Percentiles rank a stretch among this genome's conserved stretches.
These are phyloP conservation scores for Tylopilus felleus DNA, from an alignment of 768 basidiomycete species.

Conservation along the genomic window DNA sequence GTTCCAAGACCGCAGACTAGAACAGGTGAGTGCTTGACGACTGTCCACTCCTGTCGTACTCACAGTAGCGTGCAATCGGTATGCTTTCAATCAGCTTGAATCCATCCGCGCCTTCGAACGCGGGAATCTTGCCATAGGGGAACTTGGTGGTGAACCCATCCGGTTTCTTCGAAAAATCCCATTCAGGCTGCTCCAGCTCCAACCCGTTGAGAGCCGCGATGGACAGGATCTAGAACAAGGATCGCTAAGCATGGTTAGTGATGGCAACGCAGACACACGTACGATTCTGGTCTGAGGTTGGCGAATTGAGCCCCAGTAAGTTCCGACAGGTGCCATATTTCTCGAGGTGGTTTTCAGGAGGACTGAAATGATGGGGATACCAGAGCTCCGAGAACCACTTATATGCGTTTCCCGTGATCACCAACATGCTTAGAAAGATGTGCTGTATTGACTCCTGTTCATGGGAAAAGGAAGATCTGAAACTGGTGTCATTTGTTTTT, in stretches of 20 bases:
- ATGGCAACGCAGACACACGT: not conserved
- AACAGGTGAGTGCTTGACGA: not conserved
- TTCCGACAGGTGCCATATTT: conserved; percentile 18
- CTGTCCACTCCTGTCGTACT: not conserved
- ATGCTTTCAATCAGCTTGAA: conserved; percentile 16
- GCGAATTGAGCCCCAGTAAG: conserved; percentile 6
- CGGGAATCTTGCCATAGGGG: conserved; percentile 17
- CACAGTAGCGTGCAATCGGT: conserved; percentile 19
- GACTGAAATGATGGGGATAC: not conserved
- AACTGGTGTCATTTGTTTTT: no score
- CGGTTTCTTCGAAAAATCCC: conserved; percentile 9
- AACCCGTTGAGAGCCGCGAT: conserved; percentile 16
- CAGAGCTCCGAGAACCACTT: not conserved
- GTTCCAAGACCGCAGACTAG: conserved; percentile 4
- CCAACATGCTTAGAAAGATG: not conserved
- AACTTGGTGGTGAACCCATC: conserved; percentile 13
- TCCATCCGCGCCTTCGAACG: conserved; percentile 18
- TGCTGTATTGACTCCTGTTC: no score
- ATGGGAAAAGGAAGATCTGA: no score
- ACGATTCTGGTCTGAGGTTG: conserved; percentile 19
- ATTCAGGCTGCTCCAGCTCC: conserved; percentile 8
- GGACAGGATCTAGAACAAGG: conserved; percentile 8
- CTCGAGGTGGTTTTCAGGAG: not conserved
- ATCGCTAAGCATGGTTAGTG: no score
- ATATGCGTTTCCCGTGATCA: not conserved